phyloP scores from a whole-genome alignment of 1,139 yeast genomes.

The Diutina scorzettiae region DNA sequence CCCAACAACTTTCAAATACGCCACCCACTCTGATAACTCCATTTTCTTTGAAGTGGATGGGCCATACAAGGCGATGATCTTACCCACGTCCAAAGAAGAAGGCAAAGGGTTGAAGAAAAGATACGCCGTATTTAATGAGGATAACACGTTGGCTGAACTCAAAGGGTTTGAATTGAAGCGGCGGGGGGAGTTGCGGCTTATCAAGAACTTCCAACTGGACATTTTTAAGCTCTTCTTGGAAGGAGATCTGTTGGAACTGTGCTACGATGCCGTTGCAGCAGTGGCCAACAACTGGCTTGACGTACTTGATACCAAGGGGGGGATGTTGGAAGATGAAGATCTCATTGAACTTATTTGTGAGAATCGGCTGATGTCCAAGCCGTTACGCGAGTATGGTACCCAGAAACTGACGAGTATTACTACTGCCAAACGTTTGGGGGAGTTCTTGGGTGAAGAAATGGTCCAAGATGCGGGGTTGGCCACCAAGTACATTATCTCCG shows the following conservation, averaged over 20 bases:
- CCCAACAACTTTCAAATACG: conserved; percentile 53
- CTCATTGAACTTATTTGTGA: conserved; percentile 91
- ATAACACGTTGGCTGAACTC: conserved; percentile 87
- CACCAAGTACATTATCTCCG: conserved; percentile 86
- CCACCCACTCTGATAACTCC: conserved; percentile 78
- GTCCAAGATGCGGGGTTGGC: conserved; percentile 94
- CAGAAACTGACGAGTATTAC: conserved; percentile 95
- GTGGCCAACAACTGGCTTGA: conserved; percentile 97
- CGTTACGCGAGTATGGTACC: conserved; percentile 76
- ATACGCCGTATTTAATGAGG: conserved; percentile 93
- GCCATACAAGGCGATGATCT: conserved; percentile 93
- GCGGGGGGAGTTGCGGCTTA: conserved; percentile 89
- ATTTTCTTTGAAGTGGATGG: conserved; percentile 98
- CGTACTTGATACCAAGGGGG: conserved; percentile 79
- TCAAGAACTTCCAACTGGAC: conserved; percentile 92
- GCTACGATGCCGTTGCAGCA: conserved; percentile 81
- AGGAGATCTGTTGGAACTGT: conserved; percentile 64
- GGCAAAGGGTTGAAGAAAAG: conserved; percentile 94
- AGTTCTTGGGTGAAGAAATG: conserved; percentile 95
- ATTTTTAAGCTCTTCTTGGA: conserved; percentile 84
- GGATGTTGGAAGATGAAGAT: conserved; percentile 86
- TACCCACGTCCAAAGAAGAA: conserved; percentile 96
- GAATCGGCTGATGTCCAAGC: conserved; percentile 89
- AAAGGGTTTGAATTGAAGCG: conserved; percentile 96
- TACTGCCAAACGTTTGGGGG: conserved; percentile 87